Conservation (phyloP, 306 rosid genomes). For the Inga leiocalycina region DNA sequence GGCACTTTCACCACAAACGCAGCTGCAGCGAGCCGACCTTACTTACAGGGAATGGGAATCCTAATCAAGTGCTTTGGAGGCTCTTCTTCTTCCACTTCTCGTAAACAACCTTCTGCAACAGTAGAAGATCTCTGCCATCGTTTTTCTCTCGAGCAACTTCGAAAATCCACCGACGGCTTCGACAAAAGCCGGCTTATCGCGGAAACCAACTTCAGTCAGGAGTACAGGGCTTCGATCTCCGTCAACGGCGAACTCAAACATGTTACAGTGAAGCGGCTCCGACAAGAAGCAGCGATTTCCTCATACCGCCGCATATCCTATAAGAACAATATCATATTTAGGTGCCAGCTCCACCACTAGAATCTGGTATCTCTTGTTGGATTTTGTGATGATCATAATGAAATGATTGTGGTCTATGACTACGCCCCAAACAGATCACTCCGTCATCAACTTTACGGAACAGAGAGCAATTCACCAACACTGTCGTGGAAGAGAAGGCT, state of each 20-base stretch:
- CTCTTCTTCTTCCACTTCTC: no score
- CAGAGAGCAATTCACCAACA: neutral
- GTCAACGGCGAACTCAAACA: neutral
- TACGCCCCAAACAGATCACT: neutral
- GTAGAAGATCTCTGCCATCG: no score
- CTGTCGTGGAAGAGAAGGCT: neutral
- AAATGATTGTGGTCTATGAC: conserved; percentile 7
- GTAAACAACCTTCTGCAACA: no score
- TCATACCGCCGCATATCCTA: no score
- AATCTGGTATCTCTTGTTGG: conserved; percentile 12
- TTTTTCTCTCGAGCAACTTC: neutral
- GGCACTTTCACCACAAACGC: no score
- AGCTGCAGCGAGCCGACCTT: no score
- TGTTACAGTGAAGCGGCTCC: neutral
- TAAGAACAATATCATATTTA: neutral
- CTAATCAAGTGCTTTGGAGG: no score
- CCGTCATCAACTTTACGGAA: neutral
- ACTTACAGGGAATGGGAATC: no score
- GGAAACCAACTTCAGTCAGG: no score
- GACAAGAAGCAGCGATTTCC: no score
- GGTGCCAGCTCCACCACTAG: conserved; percentile 10
- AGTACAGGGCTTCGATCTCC: neutral
- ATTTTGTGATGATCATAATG: neutral
- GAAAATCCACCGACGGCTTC: neutral
- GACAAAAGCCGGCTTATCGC: neutral